These are phyloP conservation scores for Elsinoe ampelina DNA, from an alignment of 2,329 filamentous ascomycete species.

Conservation along the genomic window DNA sequence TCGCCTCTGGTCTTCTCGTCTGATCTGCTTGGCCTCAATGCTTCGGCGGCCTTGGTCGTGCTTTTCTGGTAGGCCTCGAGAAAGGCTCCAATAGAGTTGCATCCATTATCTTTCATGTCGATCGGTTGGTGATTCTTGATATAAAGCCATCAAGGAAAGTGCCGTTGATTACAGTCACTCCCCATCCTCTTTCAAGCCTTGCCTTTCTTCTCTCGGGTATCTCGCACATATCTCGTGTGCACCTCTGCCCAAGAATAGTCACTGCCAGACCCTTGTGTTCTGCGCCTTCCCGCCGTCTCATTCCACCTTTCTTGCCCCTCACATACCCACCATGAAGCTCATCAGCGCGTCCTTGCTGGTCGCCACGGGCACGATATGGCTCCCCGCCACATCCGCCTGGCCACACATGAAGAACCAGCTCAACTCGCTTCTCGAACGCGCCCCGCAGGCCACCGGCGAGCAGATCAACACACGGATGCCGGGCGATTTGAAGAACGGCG, in stretches of 20 bases:
- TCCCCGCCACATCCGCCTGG: slow-evolving; percentile 9
- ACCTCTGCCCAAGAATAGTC: background rate
- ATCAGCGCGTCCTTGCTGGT: background rate
- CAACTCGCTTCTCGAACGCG: slow-evolving; percentile 33
- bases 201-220: background rate
- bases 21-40: slow-evolving; percentile 1
- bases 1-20: slow-evolving; percentile 5
- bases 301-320: background rate
- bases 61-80: background rate
- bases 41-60: background rate
- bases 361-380: background rate
- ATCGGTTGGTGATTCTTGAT: background rate
- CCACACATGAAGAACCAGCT: slow-evolving; percentile 8
- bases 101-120: background rate
- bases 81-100: background rate
- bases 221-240: background rate
- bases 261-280: background rate
- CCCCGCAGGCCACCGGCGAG: slow-evolving; percentile 71
- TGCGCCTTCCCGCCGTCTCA: background rate
- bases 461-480: slow-evolving; percentile 53
- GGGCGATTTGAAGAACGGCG: slow-evolving; percentile 18
- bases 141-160: slow-evolving; percentile 9
- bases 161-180: background rate
- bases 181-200: background rate
- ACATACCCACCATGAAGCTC: slow-evolving; percentile 3